phyloP scores from a whole-genome alignment of 306 rosid species.

The Fagus sylvatica region DNA sequence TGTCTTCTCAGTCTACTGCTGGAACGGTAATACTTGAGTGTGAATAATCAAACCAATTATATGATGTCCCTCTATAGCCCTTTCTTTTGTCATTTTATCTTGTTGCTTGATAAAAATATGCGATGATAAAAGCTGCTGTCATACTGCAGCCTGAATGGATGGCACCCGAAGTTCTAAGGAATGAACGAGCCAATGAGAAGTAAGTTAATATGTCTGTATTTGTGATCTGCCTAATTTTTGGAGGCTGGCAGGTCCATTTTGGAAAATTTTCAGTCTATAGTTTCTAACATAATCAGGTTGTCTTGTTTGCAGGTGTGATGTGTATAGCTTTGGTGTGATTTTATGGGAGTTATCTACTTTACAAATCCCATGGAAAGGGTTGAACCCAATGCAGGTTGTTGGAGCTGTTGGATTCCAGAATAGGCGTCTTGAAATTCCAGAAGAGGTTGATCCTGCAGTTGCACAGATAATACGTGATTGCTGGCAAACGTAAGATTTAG shows the following conservation, averaged over 20 bases:
- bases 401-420: constrained; percentile 99
- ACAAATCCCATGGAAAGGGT: constrained; percentile 85
- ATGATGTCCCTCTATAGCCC: background rate
- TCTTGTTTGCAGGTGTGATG: constrained; percentile 85
- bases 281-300: constrained; percentile 22
- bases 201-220: constrained; percentile 33
- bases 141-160: constrained; percentile 98
- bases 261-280: constrained; percentile 10
- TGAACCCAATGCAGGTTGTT: constrained; percentile 99
- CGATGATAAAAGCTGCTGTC: constrained; percentile 18
- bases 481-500: constrained; percentile 81
- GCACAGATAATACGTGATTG: constrained; percentile 84
- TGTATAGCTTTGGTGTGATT: constrained; percentile 97
- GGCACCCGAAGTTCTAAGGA: constrained; percentile 97
- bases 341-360: constrained; percentile 87
- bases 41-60: background rate
- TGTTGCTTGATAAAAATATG: constrained; percentile 11
- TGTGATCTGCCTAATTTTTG: constrained; percentile 9
- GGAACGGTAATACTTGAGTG: constrained; percentile 78
- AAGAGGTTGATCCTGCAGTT: constrained; percentile 71
- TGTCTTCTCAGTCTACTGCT: constrained; percentile 96
- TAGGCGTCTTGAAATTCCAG: constrained; percentile 92
- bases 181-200: constrained; percentile 96
- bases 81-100: constrained; percentile 5
- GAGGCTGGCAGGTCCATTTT: constrained; percentile 6